phyloP scores from a whole-genome alignment of 495 filamentous ascomycete genomes.

The Podospora pseudoanserina region DNA sequence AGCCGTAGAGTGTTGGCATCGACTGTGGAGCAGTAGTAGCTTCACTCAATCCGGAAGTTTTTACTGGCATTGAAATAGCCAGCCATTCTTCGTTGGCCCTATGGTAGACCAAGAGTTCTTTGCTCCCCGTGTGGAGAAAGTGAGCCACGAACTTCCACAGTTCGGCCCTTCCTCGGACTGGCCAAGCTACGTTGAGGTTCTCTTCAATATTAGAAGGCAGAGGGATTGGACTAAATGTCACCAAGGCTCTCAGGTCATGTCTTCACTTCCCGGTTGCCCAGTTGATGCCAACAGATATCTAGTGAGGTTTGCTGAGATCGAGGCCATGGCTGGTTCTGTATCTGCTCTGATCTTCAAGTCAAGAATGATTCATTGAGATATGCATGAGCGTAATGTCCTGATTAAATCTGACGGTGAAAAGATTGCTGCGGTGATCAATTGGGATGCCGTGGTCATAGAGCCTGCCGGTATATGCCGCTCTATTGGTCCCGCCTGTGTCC shows the following conservation, averaged over 20 bases:
- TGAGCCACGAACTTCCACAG: neutral
- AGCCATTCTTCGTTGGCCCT: conserved; percentile 6
- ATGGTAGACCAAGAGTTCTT: conserved; percentile 4
- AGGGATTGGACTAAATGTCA: neutral
- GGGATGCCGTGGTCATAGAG: conserved; percentile 3
- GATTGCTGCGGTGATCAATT: conserved; percentile 8
- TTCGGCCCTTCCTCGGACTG: neutral
- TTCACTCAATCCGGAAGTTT: conserved; percentile 7
- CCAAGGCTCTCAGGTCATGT: neutral
- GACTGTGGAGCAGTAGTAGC: neutral
- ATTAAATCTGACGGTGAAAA: neutral
- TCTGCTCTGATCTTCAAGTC: neutral
- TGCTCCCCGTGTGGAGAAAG: neutral
- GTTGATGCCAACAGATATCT: neutral
- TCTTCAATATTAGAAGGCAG: neutral
- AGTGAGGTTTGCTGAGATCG: neutral
- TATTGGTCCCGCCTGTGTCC: neutral
- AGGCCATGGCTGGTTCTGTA: neutral
- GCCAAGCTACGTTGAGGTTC: neutral
- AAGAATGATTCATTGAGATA: conserved; percentile 4
- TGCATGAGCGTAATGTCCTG: conserved; percentile 8
- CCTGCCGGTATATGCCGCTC: conserved; percentile 6
- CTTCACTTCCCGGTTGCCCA: neutral
- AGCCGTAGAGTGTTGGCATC: neutral
- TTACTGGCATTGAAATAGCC: conserved; percentile 9